These are phyloP conservation scores for Aureobasidium sp. DNA, from an alignment of 2,329 filamentous ascomycete species.

Conservation along the genomic window DNA sequence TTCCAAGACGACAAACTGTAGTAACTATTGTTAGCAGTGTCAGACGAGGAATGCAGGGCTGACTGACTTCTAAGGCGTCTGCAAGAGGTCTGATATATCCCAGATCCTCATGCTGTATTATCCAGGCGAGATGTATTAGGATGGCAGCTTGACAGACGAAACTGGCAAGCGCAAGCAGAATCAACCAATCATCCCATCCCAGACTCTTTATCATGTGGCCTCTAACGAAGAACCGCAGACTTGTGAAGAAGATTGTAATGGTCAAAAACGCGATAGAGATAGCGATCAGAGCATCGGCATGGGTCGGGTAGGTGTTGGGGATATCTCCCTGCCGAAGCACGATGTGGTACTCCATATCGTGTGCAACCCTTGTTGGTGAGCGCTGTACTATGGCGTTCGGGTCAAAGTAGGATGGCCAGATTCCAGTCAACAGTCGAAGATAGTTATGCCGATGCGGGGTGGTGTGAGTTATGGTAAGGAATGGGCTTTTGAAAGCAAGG, in stretches of 20 bases:
- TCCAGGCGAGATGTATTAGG: slow-evolving; percentile 23
- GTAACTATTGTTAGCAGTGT: neutral
- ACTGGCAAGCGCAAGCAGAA: slow-evolving; percentile 44
- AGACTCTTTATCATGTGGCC: slow-evolving; percentile 42
- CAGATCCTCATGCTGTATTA: neutral
- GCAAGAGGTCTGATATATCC: neutral
- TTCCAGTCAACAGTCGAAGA: too few species aligned
- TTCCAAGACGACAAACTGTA: slow-evolving; percentile 32
- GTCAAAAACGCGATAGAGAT: slow-evolving; percentile 32
- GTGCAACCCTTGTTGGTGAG: neutral
- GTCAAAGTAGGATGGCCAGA: neutral
- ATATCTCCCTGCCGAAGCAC: neutral
- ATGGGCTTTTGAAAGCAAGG: neutral
- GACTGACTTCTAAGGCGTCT: neutral
- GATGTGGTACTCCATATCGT: neutral
- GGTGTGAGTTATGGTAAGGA: neutral
- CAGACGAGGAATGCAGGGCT: neutral
- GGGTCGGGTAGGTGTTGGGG: neutral
- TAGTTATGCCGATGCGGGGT: too few species aligned
- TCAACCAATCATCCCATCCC: slow-evolving; percentile 48
- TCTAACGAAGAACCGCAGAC: slow-evolving; percentile 45
- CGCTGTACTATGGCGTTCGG: neutral
- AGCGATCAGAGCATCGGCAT: slow-evolving; percentile 3
- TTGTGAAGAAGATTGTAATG: slow-evolving; percentile 42
- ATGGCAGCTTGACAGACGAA: slow-evolving; percentile 32